Evolutionary conservation across 805 yeast species (phyloP), one percentile per base, ranked within the genome.

Genomic region (Tetrapisispora arboricola): DNA sequence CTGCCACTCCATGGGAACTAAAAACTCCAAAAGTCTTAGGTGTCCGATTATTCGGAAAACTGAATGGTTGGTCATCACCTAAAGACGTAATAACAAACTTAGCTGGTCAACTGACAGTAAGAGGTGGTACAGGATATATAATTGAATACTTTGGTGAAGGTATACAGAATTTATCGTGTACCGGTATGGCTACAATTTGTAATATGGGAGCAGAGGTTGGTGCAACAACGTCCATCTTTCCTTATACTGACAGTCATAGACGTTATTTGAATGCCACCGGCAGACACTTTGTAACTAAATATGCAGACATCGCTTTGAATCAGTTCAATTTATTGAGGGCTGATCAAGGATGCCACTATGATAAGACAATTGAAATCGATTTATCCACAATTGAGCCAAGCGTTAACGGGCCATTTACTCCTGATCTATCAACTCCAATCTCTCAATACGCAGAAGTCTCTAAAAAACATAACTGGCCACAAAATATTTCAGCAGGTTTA

Each of bases 191-290:
- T 47, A 92, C 98, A 46, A 90, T 92, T 64, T 90, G 97, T 75
- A 92, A 92, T 67, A 92, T 92, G 98, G 98, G 98, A 63, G 98
- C 98, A 41, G 98, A 92, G 69, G 87, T 92, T 44, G 98, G 98
- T 66, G 98, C 98, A 33, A 92, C 98, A 29, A 92, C 98, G 33
- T 90, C 97, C 19, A 78, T 85, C 43, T 92, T 92, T 86, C 98
- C 98, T 48, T 90, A 79, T 75, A 87, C 82, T 56, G 76, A 74
- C 38, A 80, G 88, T 40, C 86, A 82, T 70, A 72, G 68, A 54
- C 73, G 84, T 47, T 92, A 86, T 67, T 72, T 92, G 60, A 59
- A 72, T 41, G 87, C 95, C 34, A 92, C 98, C 28, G 78, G 78
- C 50, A 78, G 98, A 68, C 22, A 40, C 25, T 34, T 30, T 29